These are phyloP conservation scores for Musa schizocarpa DNA, from an alignment of 176 grass and related monocot genomes.

Conservation along the genomic window DNA sequence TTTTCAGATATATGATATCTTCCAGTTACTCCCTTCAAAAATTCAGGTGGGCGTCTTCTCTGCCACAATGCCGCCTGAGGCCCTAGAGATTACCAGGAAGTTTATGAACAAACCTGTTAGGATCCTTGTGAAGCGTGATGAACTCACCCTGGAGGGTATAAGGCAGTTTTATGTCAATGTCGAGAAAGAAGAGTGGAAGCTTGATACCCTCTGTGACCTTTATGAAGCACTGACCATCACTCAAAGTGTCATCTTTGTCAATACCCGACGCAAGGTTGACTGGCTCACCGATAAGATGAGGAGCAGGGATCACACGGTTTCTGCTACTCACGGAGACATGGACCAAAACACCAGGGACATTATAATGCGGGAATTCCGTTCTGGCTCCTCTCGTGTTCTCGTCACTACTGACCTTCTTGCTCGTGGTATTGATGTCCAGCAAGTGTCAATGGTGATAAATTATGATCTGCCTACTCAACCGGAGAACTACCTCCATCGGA, in stretches of 20 bases:
- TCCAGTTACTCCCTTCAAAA: constrained; percentile 62
- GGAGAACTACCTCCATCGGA: constrained; percentile 71
- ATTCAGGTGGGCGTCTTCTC: constrained; percentile 79
- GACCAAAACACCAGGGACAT: constrained; percentile 79
- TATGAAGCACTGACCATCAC: constrained; percentile 68
- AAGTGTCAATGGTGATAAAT: constrained; percentile 69
- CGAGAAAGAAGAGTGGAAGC: constrained; percentile 71
- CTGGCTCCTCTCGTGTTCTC: constrained; percentile 61
- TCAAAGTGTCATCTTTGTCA: constrained; percentile 81
- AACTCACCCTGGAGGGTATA: constrained; percentile 76
- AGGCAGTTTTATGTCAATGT: constrained; percentile 73
- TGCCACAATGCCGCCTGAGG: constrained; percentile 78
- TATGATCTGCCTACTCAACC: constrained; percentile 63
- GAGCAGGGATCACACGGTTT: constrained; percentile 64
- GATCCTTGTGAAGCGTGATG: constrained; percentile 75
- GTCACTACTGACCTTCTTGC: constrained; percentile 69
- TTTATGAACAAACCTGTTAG: constrained; percentile 77
- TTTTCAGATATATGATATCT: constrained; percentile 70
- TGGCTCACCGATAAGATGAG: constrained; percentile 87
- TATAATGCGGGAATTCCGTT: constrained; percentile 80
- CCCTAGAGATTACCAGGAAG: constrained; percentile 66
- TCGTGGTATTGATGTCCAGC: constrained; percentile 76
- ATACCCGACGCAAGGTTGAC: constrained; percentile 80
- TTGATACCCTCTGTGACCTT: constrained; percentile 60
- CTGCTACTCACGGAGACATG: constrained; percentile 65